Conservation (phyloP, 1,284 basidiomycete genomes). For the Puccinia hordei region DNA sequence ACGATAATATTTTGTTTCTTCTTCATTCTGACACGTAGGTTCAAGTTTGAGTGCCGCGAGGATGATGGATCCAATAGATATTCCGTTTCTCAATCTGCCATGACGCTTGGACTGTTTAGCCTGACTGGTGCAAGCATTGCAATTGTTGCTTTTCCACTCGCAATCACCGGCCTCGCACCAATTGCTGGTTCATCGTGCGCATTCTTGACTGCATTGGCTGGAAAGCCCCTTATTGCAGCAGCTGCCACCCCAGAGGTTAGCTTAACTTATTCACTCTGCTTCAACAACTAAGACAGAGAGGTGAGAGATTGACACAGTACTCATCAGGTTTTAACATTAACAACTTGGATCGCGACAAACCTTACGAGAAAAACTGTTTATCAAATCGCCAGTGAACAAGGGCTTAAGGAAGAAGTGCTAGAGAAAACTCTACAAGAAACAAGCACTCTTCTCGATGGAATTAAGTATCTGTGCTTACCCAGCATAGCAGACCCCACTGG, state of each 20-base stretch:
- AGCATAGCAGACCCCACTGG: background rate
- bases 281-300: no score
- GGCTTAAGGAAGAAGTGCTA: constrained; percentile 34
- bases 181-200: constrained; percentile 37
- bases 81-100: constrained; percentile 34
- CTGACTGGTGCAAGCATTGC: constrained; percentile 41
- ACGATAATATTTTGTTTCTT: background rate
- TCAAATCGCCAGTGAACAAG: constrained; percentile 38
- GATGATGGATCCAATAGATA: constrained; percentile 36
- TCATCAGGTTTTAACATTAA: constrained; percentile 32
- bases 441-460: constrained; percentile 25
- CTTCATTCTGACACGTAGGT: background rate
- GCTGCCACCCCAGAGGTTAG: constrained; percentile 40
- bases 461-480: constrained; percentile 31
- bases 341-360: constrained; percentile 39
- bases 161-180: constrained; percentile 25
- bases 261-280: background rate
- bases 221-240: constrained; percentile 20
- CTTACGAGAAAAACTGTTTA: constrained; percentile 32
- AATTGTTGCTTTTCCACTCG: constrained; percentile 37
- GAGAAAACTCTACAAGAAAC: constrained; percentile 33
- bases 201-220: constrained; percentile 25
- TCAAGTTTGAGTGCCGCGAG: constrained; percentile 39
- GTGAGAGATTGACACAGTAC: no score
- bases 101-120: constrained; percentile 35